phyloP scores from a whole-genome alignment of 768 basidiomycete species.

The Phaeotremella fagi region DNA sequence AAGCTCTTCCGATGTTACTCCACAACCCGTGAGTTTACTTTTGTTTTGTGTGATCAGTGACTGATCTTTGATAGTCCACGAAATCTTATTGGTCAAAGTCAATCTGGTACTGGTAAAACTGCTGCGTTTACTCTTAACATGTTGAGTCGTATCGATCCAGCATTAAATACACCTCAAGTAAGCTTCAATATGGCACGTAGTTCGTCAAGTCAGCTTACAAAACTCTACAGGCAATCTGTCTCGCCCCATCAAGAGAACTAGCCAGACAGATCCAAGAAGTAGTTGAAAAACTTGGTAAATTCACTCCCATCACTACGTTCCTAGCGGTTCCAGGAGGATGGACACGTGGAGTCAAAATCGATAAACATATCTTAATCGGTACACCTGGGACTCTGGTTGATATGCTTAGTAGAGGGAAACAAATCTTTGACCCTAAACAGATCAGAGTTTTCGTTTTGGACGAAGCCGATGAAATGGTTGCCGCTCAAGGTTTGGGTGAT shows the following conservation, averaged over 20 bases:
- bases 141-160: slow-evolving; percentile 87
- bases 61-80: slow-evolving; percentile 60
- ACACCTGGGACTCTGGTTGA: slow-evolving; percentile 94
- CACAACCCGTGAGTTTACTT: slow-evolving; percentile 67
- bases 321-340: slow-evolving; percentile 82
- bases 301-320: slow-evolving; percentile 84
- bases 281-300: slow-evolving; percentile 89
- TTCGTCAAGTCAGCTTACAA: neutral
- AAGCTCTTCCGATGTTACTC: slow-evolving; percentile 84
- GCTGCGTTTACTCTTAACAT: slow-evolving; percentile 97
- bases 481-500: slow-evolving; percentile 80
- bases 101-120: slow-evolving; percentile 98
- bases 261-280: slow-evolving; percentile 98
- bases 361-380: slow-evolving; percentile 88
- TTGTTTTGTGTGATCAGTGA: neutral
- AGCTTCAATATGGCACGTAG: slow-evolving; percentile 15
- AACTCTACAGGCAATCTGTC: slow-evolving; percentile 73
- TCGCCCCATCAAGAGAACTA: slow-evolving; percentile 95
- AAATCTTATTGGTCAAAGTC: slow-evolving; percentile 99
- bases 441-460: slow-evolving; percentile 93
- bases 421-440: slow-evolving; percentile 68
- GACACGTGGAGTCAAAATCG: slow-evolving; percentile 52
- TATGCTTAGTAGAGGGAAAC: slow-evolving; percentile 62
- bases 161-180: slow-evolving; percentile 77
- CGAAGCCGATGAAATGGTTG: slow-evolving; percentile 98